phyloP scores from a whole-genome alignment of 116 monocot genomes.

The Papilionanthe hybrid region DNA sequence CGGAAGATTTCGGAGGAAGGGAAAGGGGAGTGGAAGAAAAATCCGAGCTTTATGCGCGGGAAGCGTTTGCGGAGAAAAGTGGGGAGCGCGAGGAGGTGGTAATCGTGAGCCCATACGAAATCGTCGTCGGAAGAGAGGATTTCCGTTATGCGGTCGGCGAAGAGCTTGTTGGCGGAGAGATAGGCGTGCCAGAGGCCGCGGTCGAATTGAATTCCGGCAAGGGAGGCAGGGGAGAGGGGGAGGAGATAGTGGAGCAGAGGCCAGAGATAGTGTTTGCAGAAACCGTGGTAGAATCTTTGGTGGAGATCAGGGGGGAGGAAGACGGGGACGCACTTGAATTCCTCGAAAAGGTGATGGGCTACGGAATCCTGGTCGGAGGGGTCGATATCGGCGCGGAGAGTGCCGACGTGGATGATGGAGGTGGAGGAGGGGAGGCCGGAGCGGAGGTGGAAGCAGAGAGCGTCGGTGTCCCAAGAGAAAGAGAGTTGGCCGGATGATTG shows the following conservation, averaged over 20 bases:
- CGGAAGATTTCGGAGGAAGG: conserved; percentile 69
- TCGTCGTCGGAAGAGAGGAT: conserved; percentile 44
- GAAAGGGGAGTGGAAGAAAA: conserved; percentile 68
- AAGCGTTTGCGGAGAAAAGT: conserved; percentile 53
- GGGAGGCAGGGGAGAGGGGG: conserved; percentile 23
- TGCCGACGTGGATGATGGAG: conserved; percentile 51
- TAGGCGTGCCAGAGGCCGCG: conserved; percentile 44
- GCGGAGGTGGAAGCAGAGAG: conserved; percentile 47
- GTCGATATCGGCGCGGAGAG: conserved; percentile 35
- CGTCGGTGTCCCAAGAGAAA: conserved; percentile 49
- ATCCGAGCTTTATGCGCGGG: conserved; percentile 37
- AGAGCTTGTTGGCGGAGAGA: conserved; percentile 47
- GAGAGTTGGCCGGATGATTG: conserved; percentile 11
- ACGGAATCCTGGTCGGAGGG: conserved; percentile 45
- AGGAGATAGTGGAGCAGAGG: conserved; percentile 67
- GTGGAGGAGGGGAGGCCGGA: conserved; percentile 31
- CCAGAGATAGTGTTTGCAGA: conserved; percentile 75
- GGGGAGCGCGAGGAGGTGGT: conserved; percentile 59
- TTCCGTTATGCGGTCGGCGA: conserved; percentile 42
- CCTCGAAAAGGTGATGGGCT: conserved; percentile 24
- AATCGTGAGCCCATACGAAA: conserved; percentile 65
- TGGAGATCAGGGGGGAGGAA: conserved; percentile 38
- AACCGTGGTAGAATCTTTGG: conserved; percentile 52
- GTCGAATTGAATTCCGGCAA: conserved; percentile 37
- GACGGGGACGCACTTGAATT: conserved; percentile 51